These are phyloP conservation scores for Clarireedia monteithiana DNA, from an alignment of 2,329 filamentous ascomycete genomes.

Conservation along the genomic window DNA sequence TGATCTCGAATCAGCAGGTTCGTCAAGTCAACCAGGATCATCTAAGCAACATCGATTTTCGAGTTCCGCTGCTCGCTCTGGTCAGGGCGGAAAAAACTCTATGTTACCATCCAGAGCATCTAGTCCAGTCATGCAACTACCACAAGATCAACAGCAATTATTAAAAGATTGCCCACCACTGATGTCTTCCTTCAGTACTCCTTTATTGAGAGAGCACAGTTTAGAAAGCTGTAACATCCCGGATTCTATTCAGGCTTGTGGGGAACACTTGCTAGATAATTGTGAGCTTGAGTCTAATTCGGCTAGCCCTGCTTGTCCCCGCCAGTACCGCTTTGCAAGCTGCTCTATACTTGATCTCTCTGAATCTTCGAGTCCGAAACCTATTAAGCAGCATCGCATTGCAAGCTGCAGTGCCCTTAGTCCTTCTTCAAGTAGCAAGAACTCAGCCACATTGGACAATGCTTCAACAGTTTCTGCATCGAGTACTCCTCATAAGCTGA, in stretches of 20 bases:
- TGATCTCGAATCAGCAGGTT: neutral
- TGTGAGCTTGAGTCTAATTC: neutral
- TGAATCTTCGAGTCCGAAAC: neutral
- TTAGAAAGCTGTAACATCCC: conserved; percentile 6
- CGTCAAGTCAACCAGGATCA: neutral
- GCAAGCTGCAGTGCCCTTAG: neutral
- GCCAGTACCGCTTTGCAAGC: neutral
- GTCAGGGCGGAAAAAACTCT: neutral
- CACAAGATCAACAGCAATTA: too few relatives aligned
- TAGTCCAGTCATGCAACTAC: too few relatives aligned
- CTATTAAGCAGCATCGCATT: neutral
- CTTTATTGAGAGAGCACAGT: conserved; percentile 1
- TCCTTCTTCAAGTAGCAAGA: neutral
- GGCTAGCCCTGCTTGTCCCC: neutral
- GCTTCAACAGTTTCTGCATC: neutral
- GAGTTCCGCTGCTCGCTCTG: neutral
- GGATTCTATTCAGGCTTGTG: neutral
- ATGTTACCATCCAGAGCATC: too few relatives aligned
- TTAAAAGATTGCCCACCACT: too few relatives aligned
- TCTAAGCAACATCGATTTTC: conserved; percentile 3
- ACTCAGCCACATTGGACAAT: neutral
- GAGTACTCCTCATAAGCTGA: neutral
- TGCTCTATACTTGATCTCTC: neutral
- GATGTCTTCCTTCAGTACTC: neutral
- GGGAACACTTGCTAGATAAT: neutral